phyloP scores from a whole-genome alignment of 768 basidiomycete species.

The Podaxis sp. region DNA sequence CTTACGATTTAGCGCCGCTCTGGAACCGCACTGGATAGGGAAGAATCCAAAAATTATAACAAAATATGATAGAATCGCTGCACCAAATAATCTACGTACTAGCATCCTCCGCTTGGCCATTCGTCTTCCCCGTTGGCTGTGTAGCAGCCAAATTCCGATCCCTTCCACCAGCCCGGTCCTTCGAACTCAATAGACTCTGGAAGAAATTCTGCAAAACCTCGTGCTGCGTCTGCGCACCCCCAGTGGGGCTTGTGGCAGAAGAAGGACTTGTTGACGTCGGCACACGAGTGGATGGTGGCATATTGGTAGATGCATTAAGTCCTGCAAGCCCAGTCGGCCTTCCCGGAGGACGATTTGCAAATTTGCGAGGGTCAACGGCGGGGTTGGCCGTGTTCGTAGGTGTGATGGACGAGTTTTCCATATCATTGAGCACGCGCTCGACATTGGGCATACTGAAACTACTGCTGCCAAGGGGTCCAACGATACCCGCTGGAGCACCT shows the following conservation, averaged over 20 bases:
- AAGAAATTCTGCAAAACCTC: conserved; percentile 88
- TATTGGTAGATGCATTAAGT: conserved; percentile 31
- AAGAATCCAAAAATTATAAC: conserved; percentile 10
- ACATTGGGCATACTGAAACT: conserved; percentile 86
- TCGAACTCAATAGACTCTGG: conserved; percentile 73
- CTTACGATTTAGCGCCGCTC: not conserved
- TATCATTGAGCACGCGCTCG: conserved; percentile 82
- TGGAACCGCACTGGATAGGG: conserved; percentile 2
- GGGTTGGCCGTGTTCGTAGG: conserved; percentile 21
- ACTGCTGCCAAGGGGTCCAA: conserved; percentile 89
- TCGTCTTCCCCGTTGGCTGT: conserved; percentile 14
- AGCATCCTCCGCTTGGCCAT: conserved; percentile 30
- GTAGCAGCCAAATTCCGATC: conserved; percentile 16
- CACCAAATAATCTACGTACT: conserved; percentile 22
- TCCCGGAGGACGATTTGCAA: conserved; percentile 29
- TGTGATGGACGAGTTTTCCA: conserved; percentile 62
- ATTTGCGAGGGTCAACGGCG: conserved; percentile 24
- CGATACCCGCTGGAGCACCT: conserved; percentile 68
- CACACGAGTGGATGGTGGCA: conserved; percentile 29
- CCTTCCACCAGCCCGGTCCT: conserved; percentile 45
- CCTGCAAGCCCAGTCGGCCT: conserved; percentile 40
- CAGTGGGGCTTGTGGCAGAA: conserved; percentile 24
- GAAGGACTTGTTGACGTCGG: conserved; percentile 36
- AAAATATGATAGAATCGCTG: conserved; percentile 14
- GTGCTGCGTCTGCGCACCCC: conserved; percentile 65